Base-by-base conservation (phyloP, 768 basidiomycete species). In the Artomyces pyxidatus region DNA sequence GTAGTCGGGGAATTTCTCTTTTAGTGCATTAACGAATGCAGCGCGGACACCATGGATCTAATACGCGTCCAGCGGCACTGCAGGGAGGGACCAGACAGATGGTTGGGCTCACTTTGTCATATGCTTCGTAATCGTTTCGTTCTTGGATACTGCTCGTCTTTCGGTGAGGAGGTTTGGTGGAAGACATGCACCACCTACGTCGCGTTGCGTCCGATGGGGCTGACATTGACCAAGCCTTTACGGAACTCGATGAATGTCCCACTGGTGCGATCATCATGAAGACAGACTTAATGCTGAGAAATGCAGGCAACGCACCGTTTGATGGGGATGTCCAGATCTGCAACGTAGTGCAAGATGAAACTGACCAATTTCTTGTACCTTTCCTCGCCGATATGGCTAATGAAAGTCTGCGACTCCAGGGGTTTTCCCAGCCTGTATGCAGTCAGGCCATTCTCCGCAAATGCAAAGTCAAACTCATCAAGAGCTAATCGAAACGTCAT, bases 191-290 rank as follows among this genome's bases (percentile, higher is more conserved):
- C n/a, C n/a, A n/a, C n/a, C n/a, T n/a, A n/a, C n/a, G 82, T 86
- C 43, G 93, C 93, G 61, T 97, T 97, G 54, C 96, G 80, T 6
- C 96, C 96, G 38, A 99, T 81, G 1, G 96, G 96, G 58, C 88
- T 93, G 55, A 99, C 83, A 60, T 99, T 99, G 64, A 97, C 74
- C 96, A 99, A 98, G 9, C 96, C 95, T 49, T 83, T 90, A 43
- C 96, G 78, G 70, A 93, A 98, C 68, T 99, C 96, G 54, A 98
- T 72, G 60, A 99, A 99, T 1, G 96, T 99, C 39, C 96, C 96
- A 41, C 96, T 86, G 30, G n/a, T n/a, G n/a, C n/a, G n/a, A n/a
- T n/a, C n/a, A n/a, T n/a, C n/a, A n/a, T n/a, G n/a, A n/a, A n/a
- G n/a, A n/a, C n/a, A n/a, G n/a, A n/a, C n/a, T n/a, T n/a, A n/a